Evolutionary conservation across 1,284 basidiomycete genomes (phyloP), one percentile per base, ranked within the genome.

Genomic region (Trichosporon sp.): DNA sequence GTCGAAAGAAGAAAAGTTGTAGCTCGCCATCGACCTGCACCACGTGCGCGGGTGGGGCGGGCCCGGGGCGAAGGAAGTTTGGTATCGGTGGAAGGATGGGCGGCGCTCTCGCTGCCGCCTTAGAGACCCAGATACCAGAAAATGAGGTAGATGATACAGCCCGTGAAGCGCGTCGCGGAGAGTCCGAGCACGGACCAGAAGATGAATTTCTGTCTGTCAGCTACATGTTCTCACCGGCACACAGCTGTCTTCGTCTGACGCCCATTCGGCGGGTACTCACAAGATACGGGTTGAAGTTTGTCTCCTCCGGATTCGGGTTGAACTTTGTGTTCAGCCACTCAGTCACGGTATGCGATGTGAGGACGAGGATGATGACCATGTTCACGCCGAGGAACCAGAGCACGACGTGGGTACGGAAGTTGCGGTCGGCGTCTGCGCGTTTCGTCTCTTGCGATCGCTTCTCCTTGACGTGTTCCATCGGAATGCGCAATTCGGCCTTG

Each of bases 381-480:
- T 95, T 96, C 3, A 90, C 90, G 46, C 91, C 92, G 66, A 94
- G 87, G 91, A 92, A 95, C 2, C 91, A 86, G 11, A 95, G 87
- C 21, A 95, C 92, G 66, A 93, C 91, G 80, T 94, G 91, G 21
- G 93, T 93, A 66, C 83, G 77, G 72, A 73, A 73, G 40, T 63
- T 73, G 51, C 67, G 67, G 68, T 71, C 31, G 31, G 61, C 90
- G 84, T 96, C 94, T n/a, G 89, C 88, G 77, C 94, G 91, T 85
- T 95, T 96, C 38, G 92, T 93, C 64, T 90, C 90, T n/a, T 92
- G 89, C 78, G 91, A 90, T 68, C 93, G 89, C 79, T 93, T 91
- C 83, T 94, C 89, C 81, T 91, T 91, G 84, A 89, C 88, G 76
- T 91, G 88, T 21, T 78, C 75, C 8, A 69, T 72, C 6, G 81